A percentile compares a stretch with the other conserved stretches of the same genome.
Evolutionary conservation across 805 yeast genomes (phyloP).

Genomic region (Ascoidea rubescens): DNA sequence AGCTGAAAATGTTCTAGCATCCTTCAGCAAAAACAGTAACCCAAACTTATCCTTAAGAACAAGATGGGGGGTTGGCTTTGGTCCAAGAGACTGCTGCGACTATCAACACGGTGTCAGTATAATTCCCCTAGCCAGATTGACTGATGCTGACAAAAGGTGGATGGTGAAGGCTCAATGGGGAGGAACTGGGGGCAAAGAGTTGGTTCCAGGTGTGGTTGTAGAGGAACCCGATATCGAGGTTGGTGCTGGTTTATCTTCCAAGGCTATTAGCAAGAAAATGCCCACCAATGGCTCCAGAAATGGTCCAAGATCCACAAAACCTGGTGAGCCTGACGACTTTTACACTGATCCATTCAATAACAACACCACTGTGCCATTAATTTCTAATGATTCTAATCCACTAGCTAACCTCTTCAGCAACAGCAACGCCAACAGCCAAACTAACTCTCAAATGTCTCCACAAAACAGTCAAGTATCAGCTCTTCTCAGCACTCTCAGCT

Average conservation of each 20-base stretch:
- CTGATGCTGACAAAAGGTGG: constrained; percentile 93
- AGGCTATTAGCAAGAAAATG: constrained; percentile 83
- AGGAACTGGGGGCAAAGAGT: constrained; percentile 83
- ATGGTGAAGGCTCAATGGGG: constrained; percentile 88
- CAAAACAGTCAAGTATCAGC: too few relatives aligned
- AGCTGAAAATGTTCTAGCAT: constrained; percentile 70
- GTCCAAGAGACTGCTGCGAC: constrained; percentile 97
- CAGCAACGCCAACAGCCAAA: background rate
- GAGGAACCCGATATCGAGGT: constrained; percentile 98
- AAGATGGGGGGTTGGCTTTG: constrained; percentile 98
- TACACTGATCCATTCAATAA: constrained; percentile 15
- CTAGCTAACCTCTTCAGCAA: background rate
- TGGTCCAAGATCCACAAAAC: constrained; percentile 70
- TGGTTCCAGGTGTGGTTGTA: constrained; percentile 66
- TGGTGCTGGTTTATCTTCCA: constrained; percentile 86
- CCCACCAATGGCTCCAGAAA: constrained; percentile 79
- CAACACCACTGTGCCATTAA: background rate
- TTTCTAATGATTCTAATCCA: background rate
- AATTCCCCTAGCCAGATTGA: constrained; percentile 74
- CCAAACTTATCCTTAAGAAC: constrained; percentile 45
- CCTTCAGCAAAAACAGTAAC: constrained; percentile 51
- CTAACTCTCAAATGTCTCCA: too few relatives aligned
- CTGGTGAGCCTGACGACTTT: constrained; percentile 32
- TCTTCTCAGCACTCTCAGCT: too few relatives aligned
- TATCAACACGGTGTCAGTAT: constrained; percentile 82